Percentiles rank a stretch among this genome's conserved stretches.
These are phyloP conservation scores for Fusarium abutilonis DNA, from an alignment of 2,329 filamentous ascomycete species.

Conservation along the genomic window DNA sequence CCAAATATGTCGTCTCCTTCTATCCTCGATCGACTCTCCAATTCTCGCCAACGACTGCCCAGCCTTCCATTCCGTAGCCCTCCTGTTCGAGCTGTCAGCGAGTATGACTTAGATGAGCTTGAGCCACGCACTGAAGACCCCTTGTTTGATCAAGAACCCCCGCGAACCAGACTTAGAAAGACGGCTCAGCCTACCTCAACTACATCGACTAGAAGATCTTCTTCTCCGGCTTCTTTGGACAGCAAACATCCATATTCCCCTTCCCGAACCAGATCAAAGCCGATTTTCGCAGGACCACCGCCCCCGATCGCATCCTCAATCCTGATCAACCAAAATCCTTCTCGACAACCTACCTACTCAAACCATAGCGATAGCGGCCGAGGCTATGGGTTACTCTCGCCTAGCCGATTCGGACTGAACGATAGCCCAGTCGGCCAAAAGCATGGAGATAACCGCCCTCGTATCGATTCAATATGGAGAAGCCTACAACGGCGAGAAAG, in stretches of 20 bases:
- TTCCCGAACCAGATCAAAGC: constrained; percentile 47
- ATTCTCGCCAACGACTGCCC: constrained; percentile 39
- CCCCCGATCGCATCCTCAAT: constrained; percentile 61
- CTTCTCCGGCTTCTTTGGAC: constrained; percentile 33
- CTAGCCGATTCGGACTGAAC: constrained; percentile 28
- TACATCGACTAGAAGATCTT: constrained; percentile 22
- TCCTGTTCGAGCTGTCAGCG: constrained; percentile 43
- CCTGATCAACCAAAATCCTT: constrained; percentile 37
- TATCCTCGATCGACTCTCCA: constrained; percentile 44
- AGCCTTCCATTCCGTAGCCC: constrained; percentile 44
- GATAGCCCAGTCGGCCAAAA: constrained; percentile 51
- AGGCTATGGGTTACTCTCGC: constrained; percentile 30
- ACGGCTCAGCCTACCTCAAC: constrained; percentile 15
- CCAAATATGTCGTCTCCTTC: constrained; percentile 45
- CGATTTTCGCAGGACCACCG: constrained; percentile 60
- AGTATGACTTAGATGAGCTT: constrained; percentile 54
- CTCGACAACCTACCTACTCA: constrained; percentile 16
- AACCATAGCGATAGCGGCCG: constrained; percentile 22
- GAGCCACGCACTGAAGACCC: constrained; percentile 51
- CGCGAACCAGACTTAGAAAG: constrained; percentile 38
- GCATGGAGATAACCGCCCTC: constrained; percentile 42
- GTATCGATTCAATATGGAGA: constrained; percentile 59
- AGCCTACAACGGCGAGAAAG: constrained; percentile 58
- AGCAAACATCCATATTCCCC: constrained; percentile 46
- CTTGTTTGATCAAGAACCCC: constrained; percentile 36